A percentile compares a stretch with the other conserved stretches of the same genome.
Evolutionary conservation across 768 basidiomycete genomes (phyloP).

Genomic region (Auriculariales sp.): DNA sequence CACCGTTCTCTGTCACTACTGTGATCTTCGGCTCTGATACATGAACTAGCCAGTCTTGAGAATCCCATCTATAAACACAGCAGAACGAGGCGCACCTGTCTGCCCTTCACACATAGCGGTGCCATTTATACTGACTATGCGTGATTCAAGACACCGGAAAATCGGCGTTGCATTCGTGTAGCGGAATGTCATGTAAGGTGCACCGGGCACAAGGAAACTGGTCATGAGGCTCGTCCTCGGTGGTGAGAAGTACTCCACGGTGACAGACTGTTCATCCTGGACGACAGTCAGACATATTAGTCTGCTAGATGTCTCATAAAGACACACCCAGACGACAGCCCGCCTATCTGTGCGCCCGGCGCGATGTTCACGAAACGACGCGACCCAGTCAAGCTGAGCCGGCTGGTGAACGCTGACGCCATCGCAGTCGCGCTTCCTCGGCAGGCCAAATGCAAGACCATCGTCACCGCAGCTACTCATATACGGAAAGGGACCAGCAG

Average conservation of each 20-base stretch:
- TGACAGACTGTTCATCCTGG: slow-evolving; percentile 21
- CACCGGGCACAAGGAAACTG: slow-evolving; percentile 19
- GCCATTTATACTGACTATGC: slow-evolving; percentile 8
- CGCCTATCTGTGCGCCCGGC: slow-evolving; percentile 17
- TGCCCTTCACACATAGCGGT: not conserved
- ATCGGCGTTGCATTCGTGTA: slow-evolving; percentile 17
- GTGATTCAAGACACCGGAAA: slow-evolving; percentile 16
- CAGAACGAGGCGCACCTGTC: not conserved
- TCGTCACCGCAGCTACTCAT: slow-evolving; percentile 14
- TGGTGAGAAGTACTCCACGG: slow-evolving; percentile 17
- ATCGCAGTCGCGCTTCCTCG: slow-evolving; percentile 17
- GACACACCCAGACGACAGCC: slow-evolving; percentile 18
- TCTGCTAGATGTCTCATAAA: not conserved
- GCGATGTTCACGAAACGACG: slow-evolving; percentile 18
- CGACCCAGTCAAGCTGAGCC: slow-evolving; percentile 19
- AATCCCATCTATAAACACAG: too few relatives aligned
- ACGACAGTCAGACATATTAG: not conserved
- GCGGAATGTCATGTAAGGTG: slow-evolving; percentile 20
- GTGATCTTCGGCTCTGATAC: slow-evolving; percentile 15
- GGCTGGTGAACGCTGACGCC: slow-evolving; percentile 20
- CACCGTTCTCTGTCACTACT: slow-evolving; percentile 16
- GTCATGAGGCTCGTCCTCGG: slow-evolving; percentile 18
- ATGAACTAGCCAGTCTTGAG: not conserved
- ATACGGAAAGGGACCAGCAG: slow-evolving; percentile 21
- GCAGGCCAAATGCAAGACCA: slow-evolving; percentile 18